These are phyloP conservation scores for Beauveria sp. DNA, from an alignment of 2,329 filamentous ascomycete genomes.

Conservation along the genomic window DNA sequence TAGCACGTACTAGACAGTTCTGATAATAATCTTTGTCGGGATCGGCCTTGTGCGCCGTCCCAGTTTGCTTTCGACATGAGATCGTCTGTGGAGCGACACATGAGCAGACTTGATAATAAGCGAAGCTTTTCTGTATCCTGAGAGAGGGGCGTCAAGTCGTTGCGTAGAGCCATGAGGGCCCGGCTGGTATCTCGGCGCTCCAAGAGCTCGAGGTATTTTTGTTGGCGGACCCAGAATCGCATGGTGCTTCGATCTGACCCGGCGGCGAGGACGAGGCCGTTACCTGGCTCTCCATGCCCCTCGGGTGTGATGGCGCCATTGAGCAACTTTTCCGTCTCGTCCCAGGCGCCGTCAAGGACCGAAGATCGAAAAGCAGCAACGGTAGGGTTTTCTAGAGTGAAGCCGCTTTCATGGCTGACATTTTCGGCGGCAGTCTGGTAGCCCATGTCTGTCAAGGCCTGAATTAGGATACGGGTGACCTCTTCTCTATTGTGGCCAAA, in stretches of 20 bases:
- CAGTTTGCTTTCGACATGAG: slow-evolving; percentile 70
- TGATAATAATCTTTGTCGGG: slow-evolving; percentile 66
- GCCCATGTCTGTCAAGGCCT: slow-evolving; percentile 81
- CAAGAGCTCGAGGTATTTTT: slow-evolving; percentile 89
- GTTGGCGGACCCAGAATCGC: slow-evolving; percentile 81
- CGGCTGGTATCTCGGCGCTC: slow-evolving; percentile 65
- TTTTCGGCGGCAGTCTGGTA: slow-evolving; percentile 70
- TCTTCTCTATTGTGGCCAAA: slow-evolving; percentile 87
- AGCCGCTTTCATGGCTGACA: slow-evolving; percentile 76
- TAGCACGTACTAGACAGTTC: slow-evolving; percentile 67
- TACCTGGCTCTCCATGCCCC: slow-evolving; percentile 26
- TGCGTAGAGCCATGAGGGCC: slow-evolving; percentile 76
- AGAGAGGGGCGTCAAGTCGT: slow-evolving; percentile 79
- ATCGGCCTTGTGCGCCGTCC: slow-evolving; percentile 73
- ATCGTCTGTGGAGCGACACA: slow-evolving; percentile 75
- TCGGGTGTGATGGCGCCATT: slow-evolving; percentile 43
- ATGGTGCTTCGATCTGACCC: slow-evolving; percentile 71
- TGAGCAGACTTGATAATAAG: slow-evolving; percentile 79
- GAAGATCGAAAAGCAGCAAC: slow-evolving; percentile 81
- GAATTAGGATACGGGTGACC: slow-evolving; percentile 85
- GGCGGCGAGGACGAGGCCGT: slow-evolving; percentile 66
- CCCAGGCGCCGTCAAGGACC: slow-evolving; percentile 74
- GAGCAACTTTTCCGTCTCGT: slow-evolving; percentile 74
- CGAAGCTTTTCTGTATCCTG: slow-evolving; percentile 72
- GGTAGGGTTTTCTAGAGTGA: slow-evolving; percentile 73